Base-by-base conservation (phyloP, 2,329 filamentous ascomycete species). In the Orbilia ellipsospora region DNA sequence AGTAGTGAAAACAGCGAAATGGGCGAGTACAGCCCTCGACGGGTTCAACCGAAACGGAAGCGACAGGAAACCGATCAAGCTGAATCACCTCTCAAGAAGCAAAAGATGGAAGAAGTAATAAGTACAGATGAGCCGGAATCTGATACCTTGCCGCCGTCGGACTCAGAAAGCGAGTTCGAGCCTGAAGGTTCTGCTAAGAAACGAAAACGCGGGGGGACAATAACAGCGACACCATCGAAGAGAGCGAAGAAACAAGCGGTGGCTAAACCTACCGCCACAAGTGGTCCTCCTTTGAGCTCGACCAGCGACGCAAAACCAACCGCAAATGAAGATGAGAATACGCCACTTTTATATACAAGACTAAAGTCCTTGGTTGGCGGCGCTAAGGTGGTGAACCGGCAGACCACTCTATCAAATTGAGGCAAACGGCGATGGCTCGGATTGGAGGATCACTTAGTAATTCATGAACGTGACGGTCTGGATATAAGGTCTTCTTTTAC, bases 41-140 rank as follows among this genome's bases (percentile, higher is more conserved):
- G 51, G 15, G 44, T 12, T 13, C 15, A 15, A 18, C 15, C 16
- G 26, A 59, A 52, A 16, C 8, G 57, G 31, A 67, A 26, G 44
- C 42, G 36, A 5, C 57, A 62, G 1, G 57, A 42, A 45, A 7
- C 18, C 7, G 36, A 42, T 16, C 15, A n/a, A 26, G 40, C 18
- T 50, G 15, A 52, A 15, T n/a, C 40, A 8, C 23, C 40, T 16
- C 15, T 50, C 5, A 67, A 63, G 44, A 74, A 74, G 28, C 70
- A 36, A 26, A 67, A 54, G 28, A 31, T n/a, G 18, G 45, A 56
- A 5, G 16, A 72, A 50, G 12, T 12, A 36, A 18, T 20, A 3
- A 16, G 28, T 16, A 15, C 18, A 7, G 20, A 28, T 16, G 57
- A 50, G 10, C 16, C 8, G 4, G 36, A 42, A 3, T 28, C 57